Percentiles rank a stretch among this genome's conserved stretches.
phyloP scores from a whole-genome alignment of 1,284 basidiomycete species.

The Malassezia vespertilionis region DNA sequence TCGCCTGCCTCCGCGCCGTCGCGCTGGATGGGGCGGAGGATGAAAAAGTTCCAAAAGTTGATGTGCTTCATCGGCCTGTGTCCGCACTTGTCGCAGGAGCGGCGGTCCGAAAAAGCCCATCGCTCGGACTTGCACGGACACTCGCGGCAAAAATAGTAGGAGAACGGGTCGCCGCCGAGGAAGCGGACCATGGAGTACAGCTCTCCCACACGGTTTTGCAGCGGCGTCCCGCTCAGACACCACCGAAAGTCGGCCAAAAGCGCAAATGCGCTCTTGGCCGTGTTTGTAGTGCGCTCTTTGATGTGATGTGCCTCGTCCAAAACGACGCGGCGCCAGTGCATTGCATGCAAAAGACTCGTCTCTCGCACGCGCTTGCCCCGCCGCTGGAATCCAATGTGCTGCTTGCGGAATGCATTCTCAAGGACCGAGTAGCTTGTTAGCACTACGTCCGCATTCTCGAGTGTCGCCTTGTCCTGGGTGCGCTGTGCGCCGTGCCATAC shows the following conservation, averaged over 20 bases:
- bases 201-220: conserved; percentile 74
- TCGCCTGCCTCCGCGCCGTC: conserved; percentile 35
- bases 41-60: conserved; percentile 49
- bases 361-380: conserved; percentile 78
- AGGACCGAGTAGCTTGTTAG: conserved; percentile 58
- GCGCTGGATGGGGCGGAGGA: conserved; percentile 44
- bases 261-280: conserved; percentile 88
- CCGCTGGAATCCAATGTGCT: conserved; percentile 79
- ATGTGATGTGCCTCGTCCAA: conserved; percentile 97
- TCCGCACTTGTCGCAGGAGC: conserved; percentile 75
- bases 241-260: conserved; percentile 71
- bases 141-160: conserved; percentile 56
- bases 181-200: conserved; percentile 75
- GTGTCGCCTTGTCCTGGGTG: conserved; percentile 56
- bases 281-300: conserved; percentile 77
- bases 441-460: conserved; percentile 75
- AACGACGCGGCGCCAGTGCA: conserved; percentile 91
- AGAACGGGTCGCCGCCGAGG: conserved; percentile 31
- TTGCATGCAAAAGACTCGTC: conserved; percentile 69
- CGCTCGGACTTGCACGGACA: conserved; percentile 80
- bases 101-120: conserved; percentile 76
- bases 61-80: conserved; percentile 92
- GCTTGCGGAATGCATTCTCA: conserved; percentile 84
- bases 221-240: conserved; percentile 96
- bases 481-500: conserved; percentile 76